Conservation (phyloP, 495 filamentous ascomycete species). For the Zalerion maritima region DNA sequence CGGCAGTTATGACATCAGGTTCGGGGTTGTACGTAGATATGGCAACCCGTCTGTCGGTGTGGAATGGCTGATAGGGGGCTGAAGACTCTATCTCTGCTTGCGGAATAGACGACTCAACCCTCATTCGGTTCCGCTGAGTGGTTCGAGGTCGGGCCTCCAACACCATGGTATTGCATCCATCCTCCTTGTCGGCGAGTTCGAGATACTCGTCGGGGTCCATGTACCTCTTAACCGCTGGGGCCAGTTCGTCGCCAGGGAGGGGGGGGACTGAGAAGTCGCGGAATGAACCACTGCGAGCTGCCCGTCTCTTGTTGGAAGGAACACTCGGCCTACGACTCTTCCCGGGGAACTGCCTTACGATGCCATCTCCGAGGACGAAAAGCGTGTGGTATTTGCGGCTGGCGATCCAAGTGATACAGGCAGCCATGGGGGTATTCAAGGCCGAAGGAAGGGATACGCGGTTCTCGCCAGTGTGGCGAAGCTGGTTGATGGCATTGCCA, state of each 20-base stretch:
- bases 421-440: conserved; percentile 22
- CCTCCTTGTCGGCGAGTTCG: conserved; percentile 30
- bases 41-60: conserved; percentile 66
- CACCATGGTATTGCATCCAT: conserved; percentile 25
- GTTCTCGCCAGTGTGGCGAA: conserved; percentile 75
- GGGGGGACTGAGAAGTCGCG: conserved; percentile 50
- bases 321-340: conserved; percentile 33
- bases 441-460: conserved; percentile 58
- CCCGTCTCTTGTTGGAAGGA: no score
- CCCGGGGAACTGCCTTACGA: conserved; percentile 53
- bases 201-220: conserved; percentile 34
- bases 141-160: conserved; percentile 19
- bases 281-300: conserved; percentile 28
- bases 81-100: conserved; percentile 90
- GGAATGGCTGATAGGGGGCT: conserved; percentile 79
- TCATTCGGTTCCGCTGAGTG: conserved; percentile 11
- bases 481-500: conserved; percentile 58
- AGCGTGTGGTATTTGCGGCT: conserved; percentile 38
- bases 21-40: conserved; percentile 43
- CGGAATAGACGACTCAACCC: conserved; percentile 45
- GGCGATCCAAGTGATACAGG: conserved; percentile 43
- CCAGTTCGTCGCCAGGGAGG: conserved; percentile 33
- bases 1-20: no score
- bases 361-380: conserved; percentile 40
- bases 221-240: conserved; percentile 26